Conservation (phyloP, 148 eudicot genomes). For the Dysphania ambrosioides region DNA sequence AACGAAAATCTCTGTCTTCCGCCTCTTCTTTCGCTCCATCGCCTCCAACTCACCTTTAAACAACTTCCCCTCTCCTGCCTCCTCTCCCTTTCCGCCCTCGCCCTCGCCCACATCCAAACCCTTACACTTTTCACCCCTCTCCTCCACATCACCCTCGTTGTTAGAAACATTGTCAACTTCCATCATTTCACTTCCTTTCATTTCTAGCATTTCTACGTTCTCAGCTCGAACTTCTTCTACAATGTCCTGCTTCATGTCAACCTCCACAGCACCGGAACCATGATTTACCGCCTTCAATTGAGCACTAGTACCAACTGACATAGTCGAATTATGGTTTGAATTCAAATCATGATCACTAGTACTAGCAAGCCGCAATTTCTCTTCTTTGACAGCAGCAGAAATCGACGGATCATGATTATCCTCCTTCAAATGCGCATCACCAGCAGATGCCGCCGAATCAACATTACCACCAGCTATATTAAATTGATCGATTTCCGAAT, state of each 20-base stretch:
- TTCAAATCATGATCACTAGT: background rate
- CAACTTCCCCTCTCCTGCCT: slow-evolving; percentile 22
- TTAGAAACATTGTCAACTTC: background rate
- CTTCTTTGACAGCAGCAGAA: background rate
- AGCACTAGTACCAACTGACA: background rate
- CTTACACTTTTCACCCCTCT: slow-evolving; percentile 9
- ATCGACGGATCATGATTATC: background rate
- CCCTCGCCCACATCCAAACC: slow-evolving; percentile 10
- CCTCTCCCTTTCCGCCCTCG: slow-evolving; percentile 21
- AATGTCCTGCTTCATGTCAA: slow-evolving; percentile 16
- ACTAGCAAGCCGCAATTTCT: background rate
- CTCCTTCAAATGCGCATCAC: slow-evolving; percentile 10
- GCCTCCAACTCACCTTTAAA: slow-evolving; percentile 62
- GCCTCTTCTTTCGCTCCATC: slow-evolving; percentile 48
- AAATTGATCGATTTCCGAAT: slow-evolving; percentile 15
- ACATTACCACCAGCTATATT: background rate
- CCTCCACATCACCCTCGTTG: slow-evolving; percentile 7
- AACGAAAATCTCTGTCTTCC: slow-evolving; percentile 56
- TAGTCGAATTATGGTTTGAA: too few relatives aligned
- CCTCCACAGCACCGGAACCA: slow-evolving; percentile 11
- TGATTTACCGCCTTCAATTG: background rate
- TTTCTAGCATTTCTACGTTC: background rate
- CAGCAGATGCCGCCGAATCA: too few relatives aligned
- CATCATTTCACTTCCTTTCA: slow-evolving; percentile 8
- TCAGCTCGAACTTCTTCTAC: slow-evolving; percentile 12